Conservation (phyloP, 2,329 filamentous ascomycete species). For the Aspergillus intermedius region DNA sequence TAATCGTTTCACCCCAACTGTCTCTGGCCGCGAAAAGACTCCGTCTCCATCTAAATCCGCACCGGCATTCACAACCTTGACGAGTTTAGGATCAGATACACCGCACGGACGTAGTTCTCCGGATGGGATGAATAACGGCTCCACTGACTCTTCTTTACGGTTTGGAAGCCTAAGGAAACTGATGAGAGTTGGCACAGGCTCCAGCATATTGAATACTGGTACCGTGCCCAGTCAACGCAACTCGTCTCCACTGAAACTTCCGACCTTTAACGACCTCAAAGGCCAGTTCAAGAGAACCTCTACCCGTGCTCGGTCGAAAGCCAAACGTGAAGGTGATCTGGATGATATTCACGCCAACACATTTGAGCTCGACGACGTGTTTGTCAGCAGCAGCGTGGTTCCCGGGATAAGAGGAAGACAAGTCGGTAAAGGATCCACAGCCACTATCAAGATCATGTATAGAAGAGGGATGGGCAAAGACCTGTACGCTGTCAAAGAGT, state of each 20-base stretch:
- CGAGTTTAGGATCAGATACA: background rate
- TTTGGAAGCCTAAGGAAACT: background rate
- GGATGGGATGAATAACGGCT: background rate
- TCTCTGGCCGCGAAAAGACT: background rate
- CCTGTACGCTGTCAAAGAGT: slow-evolving; percentile 76
- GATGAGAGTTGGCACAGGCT: background rate
- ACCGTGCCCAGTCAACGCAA: background rate
- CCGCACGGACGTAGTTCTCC: background rate
- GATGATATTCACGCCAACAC: slow-evolving; percentile 69
- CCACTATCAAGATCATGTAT: slow-evolving; percentile 73
- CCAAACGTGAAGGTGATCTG: slow-evolving; percentile 63
- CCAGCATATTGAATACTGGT: background rate
- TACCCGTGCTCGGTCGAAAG: slow-evolving; percentile 66
- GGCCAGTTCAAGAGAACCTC: slow-evolving; percentile 40
- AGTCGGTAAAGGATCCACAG: slow-evolving; percentile 75
- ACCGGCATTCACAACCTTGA: background rate
- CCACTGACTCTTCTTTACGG: background rate
- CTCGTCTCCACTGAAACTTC: background rate
- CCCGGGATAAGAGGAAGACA: slow-evolving; percentile 67
- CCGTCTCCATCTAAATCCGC: background rate
- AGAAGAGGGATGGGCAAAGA: slow-evolving; percentile 59
- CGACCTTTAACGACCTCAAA: slow-evolving; percentile 8
- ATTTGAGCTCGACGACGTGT: slow-evolving; percentile 63
- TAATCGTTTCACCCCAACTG: background rate
- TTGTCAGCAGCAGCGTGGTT: slow-evolving; percentile 63